These are phyloP conservation scores for Collybia sp. DNA, from an alignment of 768 basidiomycete species.

Conservation along the genomic window DNA sequence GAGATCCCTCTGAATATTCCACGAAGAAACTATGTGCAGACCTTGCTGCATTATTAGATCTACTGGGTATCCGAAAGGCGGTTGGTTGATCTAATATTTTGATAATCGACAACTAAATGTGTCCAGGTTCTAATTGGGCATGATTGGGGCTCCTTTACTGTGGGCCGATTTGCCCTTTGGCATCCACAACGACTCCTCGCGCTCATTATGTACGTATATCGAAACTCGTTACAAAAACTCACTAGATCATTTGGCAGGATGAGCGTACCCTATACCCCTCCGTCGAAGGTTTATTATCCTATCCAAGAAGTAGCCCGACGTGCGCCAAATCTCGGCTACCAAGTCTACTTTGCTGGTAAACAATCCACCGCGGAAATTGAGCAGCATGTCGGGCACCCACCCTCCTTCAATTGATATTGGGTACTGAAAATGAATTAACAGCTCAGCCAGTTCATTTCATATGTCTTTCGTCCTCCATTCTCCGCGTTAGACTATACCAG, in stretches of 20 bases:
- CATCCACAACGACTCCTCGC: constrained; percentile 58
- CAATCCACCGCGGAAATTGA: constrained; percentile 53
- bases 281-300: constrained; percentile 40
- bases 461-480: constrained; percentile 19
- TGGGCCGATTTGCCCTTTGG: constrained; percentile 68
- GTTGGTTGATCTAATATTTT: constrained; percentile 32
- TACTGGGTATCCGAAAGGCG: constrained; percentile 44
- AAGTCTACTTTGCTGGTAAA: constrained; percentile 57
- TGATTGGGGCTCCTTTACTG: constrained; percentile 74
- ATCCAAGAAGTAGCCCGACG: constrained; percentile 45
- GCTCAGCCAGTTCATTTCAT: constrained; percentile 32
- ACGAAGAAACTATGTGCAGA: constrained; percentile 58
- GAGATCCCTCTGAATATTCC: constrained; percentile 49
- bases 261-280: constrained; percentile 65
- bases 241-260: constrained; percentile 33
- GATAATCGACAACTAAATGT: neutral
- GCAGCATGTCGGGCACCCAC: constrained; percentile 32
- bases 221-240: neutral
- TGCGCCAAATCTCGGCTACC: constrained; percentile 61
- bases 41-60: constrained; percentile 60
- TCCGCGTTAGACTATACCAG: constrained; percentile 13
- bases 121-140: constrained; percentile 65
- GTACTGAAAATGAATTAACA: constrained; percentile 10
- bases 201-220: constrained; percentile 49
- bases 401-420: no score